A percentile compares a stretch with the other conserved stretches of the same genome.
Conservation (phyloP, 2,329 filamentous ascomycete genomes). For the Pleurostoma richardsiae region DNA sequence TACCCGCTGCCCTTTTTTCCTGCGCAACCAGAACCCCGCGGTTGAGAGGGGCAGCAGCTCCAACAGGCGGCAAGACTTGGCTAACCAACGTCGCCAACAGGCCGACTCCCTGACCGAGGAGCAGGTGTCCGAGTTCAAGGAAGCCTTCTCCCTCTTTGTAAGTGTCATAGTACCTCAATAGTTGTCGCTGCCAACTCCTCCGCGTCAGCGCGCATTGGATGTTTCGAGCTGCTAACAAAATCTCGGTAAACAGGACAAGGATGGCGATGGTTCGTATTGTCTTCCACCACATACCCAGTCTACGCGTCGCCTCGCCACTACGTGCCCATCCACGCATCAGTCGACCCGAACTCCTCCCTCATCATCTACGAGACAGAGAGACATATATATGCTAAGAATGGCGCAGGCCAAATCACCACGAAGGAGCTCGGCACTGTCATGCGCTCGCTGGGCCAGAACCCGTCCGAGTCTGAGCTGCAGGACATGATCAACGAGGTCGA, state of each 20-base stretch:
- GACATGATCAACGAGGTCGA: conserved; percentile 95
- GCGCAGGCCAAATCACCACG: conserved; percentile 79
- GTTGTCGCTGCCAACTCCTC: background rate
- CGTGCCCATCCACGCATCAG: conserved; percentile 2
- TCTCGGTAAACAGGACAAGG: conserved; percentile 65
- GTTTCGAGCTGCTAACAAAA: conserved; percentile 9
- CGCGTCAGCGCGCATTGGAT: background rate
- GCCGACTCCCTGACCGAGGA: conserved; percentile 98
- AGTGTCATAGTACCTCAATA: conserved; percentile 30
- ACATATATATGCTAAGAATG: conserved; percentile 15
- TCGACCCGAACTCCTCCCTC: background rate
- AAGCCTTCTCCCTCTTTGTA: conserved; percentile 99
- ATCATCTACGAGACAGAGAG: background rate
- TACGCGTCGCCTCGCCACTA: conserved; percentile 1
- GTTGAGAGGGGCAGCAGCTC: background rate
- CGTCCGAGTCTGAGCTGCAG: conserved; percentile 83
- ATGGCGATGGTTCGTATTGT: conserved; percentile 77
- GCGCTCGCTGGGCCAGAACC: conserved; percentile 86
- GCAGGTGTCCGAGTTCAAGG: conserved; percentile 99
- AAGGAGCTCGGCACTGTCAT: conserved; percentile 89
- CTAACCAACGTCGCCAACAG: conserved; percentile 37
- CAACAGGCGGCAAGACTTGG: too few species aligned
- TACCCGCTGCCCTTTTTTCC: background rate
- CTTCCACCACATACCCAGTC: background rate
- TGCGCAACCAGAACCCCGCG: conserved; percentile 1